Evolutionary conservation across 306 rosid genomes (phyloP).

Genomic region (Canavalia gladiata): DNA sequence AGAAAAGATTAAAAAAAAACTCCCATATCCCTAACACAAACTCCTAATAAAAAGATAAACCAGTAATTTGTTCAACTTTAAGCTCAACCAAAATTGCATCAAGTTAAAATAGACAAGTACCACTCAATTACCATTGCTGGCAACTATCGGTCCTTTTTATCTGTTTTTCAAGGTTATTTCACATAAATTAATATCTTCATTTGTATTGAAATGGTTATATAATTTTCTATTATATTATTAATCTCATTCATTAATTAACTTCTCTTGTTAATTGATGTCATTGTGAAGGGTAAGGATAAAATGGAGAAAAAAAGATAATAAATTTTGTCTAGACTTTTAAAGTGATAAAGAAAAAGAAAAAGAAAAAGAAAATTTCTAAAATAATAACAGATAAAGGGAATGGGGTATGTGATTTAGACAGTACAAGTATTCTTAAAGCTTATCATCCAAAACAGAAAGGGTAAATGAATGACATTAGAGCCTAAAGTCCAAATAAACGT

Average conservation of each 20-base stretch:
- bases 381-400: too few relatives aligned
- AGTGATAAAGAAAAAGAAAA: too few relatives aligned
- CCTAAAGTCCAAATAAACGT: neutral
- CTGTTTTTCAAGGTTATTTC: too few relatives aligned
- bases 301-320: too few relatives aligned
- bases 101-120: slow-evolving; percentile 6
- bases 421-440: slow-evolving; percentile 30
- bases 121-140: neutral
- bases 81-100: slow-evolving; percentile 28
- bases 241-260: too few relatives aligned
- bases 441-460: slow-evolving; percentile 35
- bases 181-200: too few relatives aligned
- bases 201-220: too few relatives aligned
- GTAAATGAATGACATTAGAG: slow-evolving; percentile 9
- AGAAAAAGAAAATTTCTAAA: too few relatives aligned
- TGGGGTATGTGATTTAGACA: neutral
- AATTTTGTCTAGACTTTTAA: too few relatives aligned
- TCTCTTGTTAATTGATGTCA: too few relatives aligned
- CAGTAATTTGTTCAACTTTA: slow-evolving; percentile 28
- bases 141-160: neutral
- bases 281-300: too few relatives aligned
- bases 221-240: too few relatives aligned
- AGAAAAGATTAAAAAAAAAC: neutral
- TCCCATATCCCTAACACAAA: slow-evolving; percentile 29
- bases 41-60: neutral